Evolutionary conservation across 2,329 filamentous ascomycete genomes (phyloP).

Genomic region (Colletotrichum agaves): DNA sequence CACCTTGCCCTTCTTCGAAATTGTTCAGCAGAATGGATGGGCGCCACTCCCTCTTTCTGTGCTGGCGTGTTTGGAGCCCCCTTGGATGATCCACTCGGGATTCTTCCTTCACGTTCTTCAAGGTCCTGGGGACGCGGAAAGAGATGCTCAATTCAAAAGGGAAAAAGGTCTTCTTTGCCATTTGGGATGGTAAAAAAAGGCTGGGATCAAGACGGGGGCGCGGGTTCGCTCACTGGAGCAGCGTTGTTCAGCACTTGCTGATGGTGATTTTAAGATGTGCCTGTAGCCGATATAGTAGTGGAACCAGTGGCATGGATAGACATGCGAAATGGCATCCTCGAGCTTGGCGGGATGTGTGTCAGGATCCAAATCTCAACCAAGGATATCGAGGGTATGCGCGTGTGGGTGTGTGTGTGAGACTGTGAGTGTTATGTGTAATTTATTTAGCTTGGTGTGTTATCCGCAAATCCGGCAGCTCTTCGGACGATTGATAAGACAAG

Average conservation of each 20-base stretch:
- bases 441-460: slow-evolving; percentile 4
- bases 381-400: neutral
- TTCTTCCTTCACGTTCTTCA: slow-evolving; percentile 6
- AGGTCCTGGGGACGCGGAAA: neutral
- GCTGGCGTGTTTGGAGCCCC: neutral
- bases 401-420: neutral
- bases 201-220: slow-evolving; percentile 23
- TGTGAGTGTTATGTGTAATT: slow-evolving; percentile 6
- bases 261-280: slow-evolving; percentile 29
- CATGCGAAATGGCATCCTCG: slow-evolving; percentile 5
- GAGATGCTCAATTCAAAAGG: slow-evolving; percentile 1
- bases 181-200: neutral
- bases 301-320: slow-evolving; percentile 25
- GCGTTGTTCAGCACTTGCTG: neutral
- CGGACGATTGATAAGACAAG: slow-evolving; percentile 30
- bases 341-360: slow-evolving; percentile 1
- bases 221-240: slow-evolving; percentile 7
- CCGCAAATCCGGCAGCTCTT: slow-evolving; percentile 26
- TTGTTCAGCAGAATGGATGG: no score
- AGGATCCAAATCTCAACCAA: slow-evolving; percentile 19
- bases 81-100: slow-evolving; percentile 1
- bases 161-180: slow-evolving; percentile 10
- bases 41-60: no score
- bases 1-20: neutral
- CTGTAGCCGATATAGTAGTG: slow-evolving; percentile 33